Base-by-base conservation (phyloP, 2,329 filamentous ascomycete species). In the Cryphonectria parasitica region DNA sequence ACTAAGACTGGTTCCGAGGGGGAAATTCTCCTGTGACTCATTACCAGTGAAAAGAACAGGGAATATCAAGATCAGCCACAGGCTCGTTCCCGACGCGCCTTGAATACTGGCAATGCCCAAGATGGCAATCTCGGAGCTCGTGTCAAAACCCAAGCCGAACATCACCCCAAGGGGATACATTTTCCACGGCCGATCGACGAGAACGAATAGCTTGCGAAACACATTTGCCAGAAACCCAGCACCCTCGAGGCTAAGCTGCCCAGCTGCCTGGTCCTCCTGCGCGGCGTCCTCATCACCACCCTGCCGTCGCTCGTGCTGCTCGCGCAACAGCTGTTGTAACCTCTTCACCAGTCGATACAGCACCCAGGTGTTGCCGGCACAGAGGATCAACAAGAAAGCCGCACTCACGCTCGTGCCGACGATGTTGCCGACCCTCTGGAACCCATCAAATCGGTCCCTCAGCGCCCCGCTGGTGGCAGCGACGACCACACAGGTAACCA, bases 11-110 rank as follows among this genome's bases (percentile, higher is more conserved):
- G 2, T 3, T 28, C 17, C 39, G 5, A 62, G 11, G 34, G 3
- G 25, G 7, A 25, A 52, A n/a, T 25, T 6, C 31, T 17, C 45
- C 22, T 22, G 6, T 68, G 19, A 77, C 84, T 78, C 80, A 92
- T 39, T 80, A 92, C 91, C 88, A 0, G 95, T 98, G 77, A 98
- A 98, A 0, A 98, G 83, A 0, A 95, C 80, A 0, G 96, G 96
- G 71, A 98, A 97, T 66, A 99, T 91, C 43, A 98, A 80, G 72
- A 98, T 98, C 19, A 98, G 83, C 96, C 96, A 99, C 71, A 98
- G 91, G 43, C 90, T 93, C 0, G 94, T 98, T 1, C 95, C 95
- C 72, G 92, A 87, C 0, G 94, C 90, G 0, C 92, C 95, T 76
- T 98, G 92, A 1, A 99, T 90, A 41, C 92, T 94, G 0, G 93